Conservation (phyloP, 768 basidiomycete genomes). For the Kwoniella bestiolae region DNA sequence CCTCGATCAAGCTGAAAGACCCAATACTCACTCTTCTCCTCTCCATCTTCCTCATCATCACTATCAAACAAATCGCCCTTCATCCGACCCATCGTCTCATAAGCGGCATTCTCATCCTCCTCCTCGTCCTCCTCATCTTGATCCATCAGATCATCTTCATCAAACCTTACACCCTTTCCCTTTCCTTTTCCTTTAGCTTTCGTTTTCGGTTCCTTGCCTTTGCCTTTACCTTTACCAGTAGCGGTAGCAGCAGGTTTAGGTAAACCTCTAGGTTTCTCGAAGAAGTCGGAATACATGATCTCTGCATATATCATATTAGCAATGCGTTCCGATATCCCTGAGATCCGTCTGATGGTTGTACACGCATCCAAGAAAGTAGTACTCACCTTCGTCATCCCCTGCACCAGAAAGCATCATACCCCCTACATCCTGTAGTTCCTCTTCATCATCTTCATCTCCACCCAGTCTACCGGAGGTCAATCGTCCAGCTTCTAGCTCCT, state of each 20-base stretch:
- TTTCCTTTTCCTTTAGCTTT: slow-evolving; percentile 20
- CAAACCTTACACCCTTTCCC: slow-evolving; percentile 33
- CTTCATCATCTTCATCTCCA: slow-evolving; percentile 54
- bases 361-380: background rate
- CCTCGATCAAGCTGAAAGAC: no score
- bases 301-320: slow-evolving; percentile 32
- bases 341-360: background rate
- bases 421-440: slow-evolving; percentile 45
- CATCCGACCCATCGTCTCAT: slow-evolving; percentile 68
- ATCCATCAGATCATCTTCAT: slow-evolving; percentile 27
- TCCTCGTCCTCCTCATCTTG: slow-evolving; percentile 37
- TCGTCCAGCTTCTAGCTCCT: slow-evolving; percentile 71
- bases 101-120: slow-evolving; percentile 43
- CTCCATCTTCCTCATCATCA: slow-evolving; percentile 57
- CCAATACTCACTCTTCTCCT: slow-evolving; percentile 46
- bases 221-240: slow-evolving; percentile 30
- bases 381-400: slow-evolving; percentile 50
- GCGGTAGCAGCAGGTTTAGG: background rate
- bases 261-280: slow-evolving; percentile 50
- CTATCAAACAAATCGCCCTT: slow-evolving; percentile 76
- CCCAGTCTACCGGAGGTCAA: slow-evolving; percentile 68
- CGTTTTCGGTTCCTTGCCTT: slow-evolving; percentile 17
- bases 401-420: slow-evolving; percentile 43
- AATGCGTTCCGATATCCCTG: no score
- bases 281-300: slow-evolving; percentile 58